Base-by-base conservation (phyloP, 176 grass and related monocot species). In the Oryza glaberrima region DNA sequence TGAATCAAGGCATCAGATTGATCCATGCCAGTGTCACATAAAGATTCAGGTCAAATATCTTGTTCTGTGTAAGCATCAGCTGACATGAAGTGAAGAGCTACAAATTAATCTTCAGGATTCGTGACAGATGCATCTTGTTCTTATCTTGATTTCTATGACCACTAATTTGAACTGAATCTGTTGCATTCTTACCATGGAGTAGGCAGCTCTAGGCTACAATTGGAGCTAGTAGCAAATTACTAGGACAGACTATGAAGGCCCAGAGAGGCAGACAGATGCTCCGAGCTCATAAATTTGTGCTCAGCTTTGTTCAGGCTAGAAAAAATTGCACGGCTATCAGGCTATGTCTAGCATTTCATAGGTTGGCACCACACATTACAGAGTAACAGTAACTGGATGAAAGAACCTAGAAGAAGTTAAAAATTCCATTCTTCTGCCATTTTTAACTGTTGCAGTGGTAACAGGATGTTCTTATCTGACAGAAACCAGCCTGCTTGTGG, bases 211-310 rank as follows among this genome's bases (percentile, higher is more conserved):
- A 71, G 16, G 28, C 67, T 68, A 52, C 22, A 44, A 70, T 19
- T 34, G 65, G 44, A 78, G 74, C 64, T 41, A 41, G 40, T 78
- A 67, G 22, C 32, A 32, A 60, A 79, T 75, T 69, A 54, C 16
- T 54, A 79, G 40, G 69, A n/a, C 9, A 75, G 67, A 54, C 88
- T 85, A 63, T 58, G 30, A 69, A 90, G 88, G 84, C 58, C 75
- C 80, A 70, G 74, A 14, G 40, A 36, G 52, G 75, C 61, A 79
- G 60, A 66, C 88, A 90, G 36, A 82, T 73, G 40, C 58, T 65
- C 67, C 79, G 47, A 83, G 74, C 44, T 86, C 69, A 43, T 68
- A 79, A 75, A 22, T 86, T 68, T 72, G 60, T 56, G 52, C 83
- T 40, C 84, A 87, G 65, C 72, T 81, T 81, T 82, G 70, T 3